Evolutionary conservation across 2,329 filamentous ascomycete species (phyloP), one percentile per base, ranked within the genome.

Genomic region (Exophiala sp.): DNA sequence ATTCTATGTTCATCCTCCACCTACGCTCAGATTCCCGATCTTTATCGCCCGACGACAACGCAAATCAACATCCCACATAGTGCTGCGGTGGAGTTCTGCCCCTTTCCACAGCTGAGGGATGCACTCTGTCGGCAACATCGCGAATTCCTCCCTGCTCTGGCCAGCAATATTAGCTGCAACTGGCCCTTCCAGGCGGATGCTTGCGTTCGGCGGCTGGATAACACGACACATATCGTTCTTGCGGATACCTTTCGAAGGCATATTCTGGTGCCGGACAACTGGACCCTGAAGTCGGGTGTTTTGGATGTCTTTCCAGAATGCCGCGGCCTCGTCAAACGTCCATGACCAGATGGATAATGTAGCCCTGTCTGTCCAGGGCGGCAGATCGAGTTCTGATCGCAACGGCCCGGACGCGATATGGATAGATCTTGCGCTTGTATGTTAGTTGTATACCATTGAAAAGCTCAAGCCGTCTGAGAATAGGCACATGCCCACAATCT

Each of bases 231-330:
- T 40, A 23, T 40, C 34, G 14, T 46, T 21, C 42, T 42, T 16
- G 41, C 48, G 2, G 48, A 41, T 13, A 30, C 16, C 8, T 50
- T 50, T 29, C n/a, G 10, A 9, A 22, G 18, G 9, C 48, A 46
- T 35, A n/a, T 35, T 14, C n/a, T 42, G 27, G 16, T 23, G 3
- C 18, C 35, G 9, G 35, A 43, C 2, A 41, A 46, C 22, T 50
- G 48, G 48, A 50, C 43, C 3, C 2, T 46, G 10, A 23, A 14
- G 21, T 10, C 9, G n/a, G 43, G 10, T 5, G 27, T 46, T 14
- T 42, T 46, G 4, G 48, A 50, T 16, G 35, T 29, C 4, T 46
- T 46, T 34, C 42, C 48, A 14, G 48, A 50, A 19, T 46, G 42
- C 37, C 34, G 13, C 23, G 43, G 43, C 22, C 23, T 35, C 30